Evolutionary conservation across 179 eudicot species (phyloP), one percentile per base, ranked within the genome.

Genomic region (Camellia oleifera): DNA sequence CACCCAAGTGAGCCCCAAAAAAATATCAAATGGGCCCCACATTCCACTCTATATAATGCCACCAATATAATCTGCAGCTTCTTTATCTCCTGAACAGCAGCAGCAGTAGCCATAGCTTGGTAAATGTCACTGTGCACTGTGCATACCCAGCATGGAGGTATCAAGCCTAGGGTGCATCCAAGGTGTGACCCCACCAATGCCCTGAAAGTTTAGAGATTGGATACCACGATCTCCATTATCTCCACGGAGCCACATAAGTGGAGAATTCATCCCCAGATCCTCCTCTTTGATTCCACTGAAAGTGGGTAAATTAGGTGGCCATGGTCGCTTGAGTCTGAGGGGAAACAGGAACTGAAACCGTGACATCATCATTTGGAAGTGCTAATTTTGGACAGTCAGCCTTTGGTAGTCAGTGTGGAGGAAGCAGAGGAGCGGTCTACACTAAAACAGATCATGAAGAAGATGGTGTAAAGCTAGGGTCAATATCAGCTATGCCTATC

Each of bases 241-340:
- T 77, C 94, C 90, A 46, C 82, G 88, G 50, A 86, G 76, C 91
- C 92, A 89, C 85, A 83, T 57, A 54, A 86, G 88, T 18, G 87
- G 81, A 17, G 88, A 82, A 75, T 84, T 86, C 80, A 91, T 80
- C 48, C 85, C 87, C 81, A 89, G 71, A 60, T 88, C 90, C 72
- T 84, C 89, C 67, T 82, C 81, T 79, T 78, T 84, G 75, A 86
- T 73, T 54, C 92, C 92, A 75, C 71, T 79, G 54, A 84, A 88
- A 65, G 92, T 78, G 56, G 90, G 88, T 57, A 89, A 50, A 73
- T 89, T 89, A 46, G 89, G 83, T 44, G 92, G 88, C 94, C 94
- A 91, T 44, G 94, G 93, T 32, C 92, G 89, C 85, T 91, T 91
- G 83, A 91, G 81, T 75, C 94, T 83, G 61, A 91, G 84, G 61